Conservation (phyloP, 352 stramenopile genomes). For the Phytopythium delawarense region DNA sequence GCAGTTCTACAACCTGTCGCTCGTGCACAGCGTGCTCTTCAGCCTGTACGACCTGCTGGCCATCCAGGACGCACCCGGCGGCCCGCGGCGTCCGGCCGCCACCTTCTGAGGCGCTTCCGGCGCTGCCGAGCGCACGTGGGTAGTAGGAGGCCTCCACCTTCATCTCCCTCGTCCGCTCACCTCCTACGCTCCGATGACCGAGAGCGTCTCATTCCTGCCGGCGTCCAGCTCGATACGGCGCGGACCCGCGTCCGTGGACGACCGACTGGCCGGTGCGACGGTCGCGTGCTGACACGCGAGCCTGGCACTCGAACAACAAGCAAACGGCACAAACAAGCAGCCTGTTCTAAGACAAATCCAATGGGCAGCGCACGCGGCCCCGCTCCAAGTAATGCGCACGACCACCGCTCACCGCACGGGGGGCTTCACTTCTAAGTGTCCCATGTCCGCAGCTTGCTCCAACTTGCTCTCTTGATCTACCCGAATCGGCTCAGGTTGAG, state of each 20-base stretch:
- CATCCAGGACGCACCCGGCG: constrained; percentile 32
- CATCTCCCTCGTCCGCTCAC: neutral
- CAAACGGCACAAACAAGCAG: neutral
- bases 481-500: constrained; percentile 53
- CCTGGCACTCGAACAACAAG: neutral
- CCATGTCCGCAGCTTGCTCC: neutral
- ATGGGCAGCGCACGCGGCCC: neutral
- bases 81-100: constrained; percentile 27
- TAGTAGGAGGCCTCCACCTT: neutral
- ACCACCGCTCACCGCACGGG: neutral
- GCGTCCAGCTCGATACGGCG: neutral
- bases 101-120: constrained; percentile 28
- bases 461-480: constrained; percentile 7
- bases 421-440: neutral
- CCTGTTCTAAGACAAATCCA: neutral
- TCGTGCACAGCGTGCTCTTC: constrained; percentile 42
- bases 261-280: neutral
- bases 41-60: constrained; percentile 40
- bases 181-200: neutral
- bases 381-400: neutral
- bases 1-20: constrained; percentile 46
- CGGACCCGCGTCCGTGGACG: neutral
- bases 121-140: neutral
- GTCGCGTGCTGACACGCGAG: neutral
- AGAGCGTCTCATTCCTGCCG: neutral